Conservation (phyloP, 2,329 filamentous ascomycete species). For the Apiospora arundinis region DNA sequence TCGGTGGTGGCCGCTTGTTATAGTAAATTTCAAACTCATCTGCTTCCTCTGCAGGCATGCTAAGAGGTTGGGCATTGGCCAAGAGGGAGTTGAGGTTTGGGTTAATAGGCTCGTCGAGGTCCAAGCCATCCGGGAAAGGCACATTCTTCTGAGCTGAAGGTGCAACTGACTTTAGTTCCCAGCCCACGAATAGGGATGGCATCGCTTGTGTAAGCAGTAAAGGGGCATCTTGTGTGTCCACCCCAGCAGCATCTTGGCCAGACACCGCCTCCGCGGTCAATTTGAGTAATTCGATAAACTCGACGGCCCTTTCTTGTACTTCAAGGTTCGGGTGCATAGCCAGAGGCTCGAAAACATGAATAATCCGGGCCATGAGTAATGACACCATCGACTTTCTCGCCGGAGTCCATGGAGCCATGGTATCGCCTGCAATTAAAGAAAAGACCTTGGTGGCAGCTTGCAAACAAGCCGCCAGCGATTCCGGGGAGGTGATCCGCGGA, state of each 20-base stretch:
- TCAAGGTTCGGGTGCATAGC: constrained; percentile 85
- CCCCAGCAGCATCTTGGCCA: constrained; percentile 65
- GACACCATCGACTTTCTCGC: constrained; percentile 77
- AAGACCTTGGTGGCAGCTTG: constrained; percentile 90
- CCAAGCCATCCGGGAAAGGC: constrained; percentile 75
- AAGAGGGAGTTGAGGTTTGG: constrained; percentile 73
- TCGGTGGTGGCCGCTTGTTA: constrained; percentile 59
- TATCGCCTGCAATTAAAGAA: constrained; percentile 70
- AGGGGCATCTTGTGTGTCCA: constrained; percentile 78
- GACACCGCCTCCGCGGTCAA: constrained; percentile 82
- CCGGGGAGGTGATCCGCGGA: constrained; percentile 62
- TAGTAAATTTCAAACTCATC: constrained; percentile 74
- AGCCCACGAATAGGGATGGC: constrained; percentile 82
- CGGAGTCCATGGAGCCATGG: constrained; percentile 71
- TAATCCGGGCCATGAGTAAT: constrained; percentile 80
- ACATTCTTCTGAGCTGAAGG: constrained; percentile 84
- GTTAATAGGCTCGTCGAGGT: constrained; percentile 85
- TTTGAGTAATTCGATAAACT: constrained; percentile 88
- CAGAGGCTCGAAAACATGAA: constrained; percentile 81
- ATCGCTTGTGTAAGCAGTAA: constrained; percentile 89
- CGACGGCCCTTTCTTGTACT: constrained; percentile 92
- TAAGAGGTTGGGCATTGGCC: constrained; percentile 58
- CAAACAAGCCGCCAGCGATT: constrained; percentile 77
- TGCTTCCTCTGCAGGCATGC: constrained; percentile 58
- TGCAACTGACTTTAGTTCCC: constrained; percentile 92